Evolutionary conservation across 192 early-diverging fungal genomes (phyloP).

Genomic region (Coemansia interrupta): DNA sequence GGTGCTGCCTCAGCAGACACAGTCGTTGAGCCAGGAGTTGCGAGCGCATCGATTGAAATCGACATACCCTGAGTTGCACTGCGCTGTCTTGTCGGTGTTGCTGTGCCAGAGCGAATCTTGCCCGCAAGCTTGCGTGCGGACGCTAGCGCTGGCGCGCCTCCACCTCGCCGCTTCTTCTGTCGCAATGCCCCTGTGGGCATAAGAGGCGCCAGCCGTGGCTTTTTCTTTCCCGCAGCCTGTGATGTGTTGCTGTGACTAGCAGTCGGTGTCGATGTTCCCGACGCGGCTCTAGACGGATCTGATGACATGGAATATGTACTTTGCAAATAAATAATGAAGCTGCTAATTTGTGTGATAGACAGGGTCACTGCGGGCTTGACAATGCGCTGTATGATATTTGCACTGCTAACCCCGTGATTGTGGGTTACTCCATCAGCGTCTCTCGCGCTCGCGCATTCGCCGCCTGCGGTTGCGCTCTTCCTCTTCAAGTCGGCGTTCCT

Average conservation of each 20-base stretch:
- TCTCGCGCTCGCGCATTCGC: slow-evolving; percentile 13
- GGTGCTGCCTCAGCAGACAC: background rate
- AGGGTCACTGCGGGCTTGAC: no score
- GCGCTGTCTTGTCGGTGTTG: slow-evolving; percentile 18
- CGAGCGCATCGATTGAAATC: slow-evolving; percentile 1
- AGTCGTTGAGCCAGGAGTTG: background rate
- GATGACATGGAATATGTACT: slow-evolving; percentile 1
- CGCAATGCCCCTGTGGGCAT: slow-evolving; percentile 28
- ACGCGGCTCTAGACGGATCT: background rate
- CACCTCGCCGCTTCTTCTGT: slow-evolving; percentile 33
- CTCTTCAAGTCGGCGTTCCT: slow-evolving; percentile 29
- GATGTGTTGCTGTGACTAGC: background rate
- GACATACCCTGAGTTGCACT: slow-evolving; percentile 1
- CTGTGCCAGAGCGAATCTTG: slow-evolving; percentile 14
- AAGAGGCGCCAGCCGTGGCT: slow-evolving; percentile 20
- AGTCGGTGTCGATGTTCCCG: background rate
- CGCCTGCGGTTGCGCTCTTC: slow-evolving; percentile 24
- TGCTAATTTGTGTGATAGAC: no score
- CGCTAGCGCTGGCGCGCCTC: slow-evolving; percentile 6
- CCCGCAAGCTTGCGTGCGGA: slow-evolving; percentile 19
- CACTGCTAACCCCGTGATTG: no score
- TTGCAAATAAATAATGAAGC: background rate
- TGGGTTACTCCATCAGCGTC: background rate
- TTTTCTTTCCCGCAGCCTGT: slow-evolving; percentile 22
- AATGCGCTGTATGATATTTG: no score